Percentiles rank a stretch among this genome's conserved stretches.
Evolutionary conservation across 2,329 filamentous ascomycete genomes (phyloP).

Genomic region (Diaporthe sp.): DNA sequence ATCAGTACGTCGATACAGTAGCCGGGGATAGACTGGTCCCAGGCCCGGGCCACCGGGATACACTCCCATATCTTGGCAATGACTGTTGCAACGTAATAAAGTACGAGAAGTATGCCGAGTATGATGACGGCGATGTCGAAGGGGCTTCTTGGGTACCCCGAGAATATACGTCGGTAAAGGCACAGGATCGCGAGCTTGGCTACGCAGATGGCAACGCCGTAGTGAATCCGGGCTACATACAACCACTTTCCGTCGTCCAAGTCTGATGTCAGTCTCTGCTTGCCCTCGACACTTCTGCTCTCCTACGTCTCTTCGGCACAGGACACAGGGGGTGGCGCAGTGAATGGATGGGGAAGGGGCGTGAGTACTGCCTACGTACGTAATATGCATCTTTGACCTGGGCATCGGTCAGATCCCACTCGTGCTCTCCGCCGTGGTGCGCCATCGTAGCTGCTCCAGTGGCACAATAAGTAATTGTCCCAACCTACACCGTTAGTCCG

Average conservation of each 20-base stretch:
- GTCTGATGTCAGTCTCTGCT: background rate
- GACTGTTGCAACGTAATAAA: conserved; percentile 18
- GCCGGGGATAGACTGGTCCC: background rate
- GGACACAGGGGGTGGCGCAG: background rate
- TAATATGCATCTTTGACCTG: conserved; percentile 7
- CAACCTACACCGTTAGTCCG: background rate
- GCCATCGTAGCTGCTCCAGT: conserved; percentile 21
- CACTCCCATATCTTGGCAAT: conserved; percentile 27
- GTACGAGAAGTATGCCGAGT: conserved; percentile 7
- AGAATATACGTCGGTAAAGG: conserved; percentile 17
- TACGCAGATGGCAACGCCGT: conserved; percentile 29
- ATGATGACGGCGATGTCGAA: conserved; percentile 2
- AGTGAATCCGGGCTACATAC: conserved; percentile 14
- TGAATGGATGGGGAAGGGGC: background rate
- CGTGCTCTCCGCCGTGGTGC: conserved; percentile 17
- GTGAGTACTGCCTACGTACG: background rate
- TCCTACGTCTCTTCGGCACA: background rate
- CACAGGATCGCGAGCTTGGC: conserved; percentile 19
- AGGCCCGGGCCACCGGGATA: background rate
- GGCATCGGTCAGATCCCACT: background rate
- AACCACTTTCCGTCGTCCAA: conserved; percentile 1
- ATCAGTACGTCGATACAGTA: conserved; percentile 6
- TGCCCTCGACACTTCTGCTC: background rate
- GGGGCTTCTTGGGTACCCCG: background rate
- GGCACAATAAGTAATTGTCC: conserved; percentile 1